Evolutionary conservation across 176 grass and related monocot genomes (phyloP).

Genomic region (Aechmea fasciata): DNA sequence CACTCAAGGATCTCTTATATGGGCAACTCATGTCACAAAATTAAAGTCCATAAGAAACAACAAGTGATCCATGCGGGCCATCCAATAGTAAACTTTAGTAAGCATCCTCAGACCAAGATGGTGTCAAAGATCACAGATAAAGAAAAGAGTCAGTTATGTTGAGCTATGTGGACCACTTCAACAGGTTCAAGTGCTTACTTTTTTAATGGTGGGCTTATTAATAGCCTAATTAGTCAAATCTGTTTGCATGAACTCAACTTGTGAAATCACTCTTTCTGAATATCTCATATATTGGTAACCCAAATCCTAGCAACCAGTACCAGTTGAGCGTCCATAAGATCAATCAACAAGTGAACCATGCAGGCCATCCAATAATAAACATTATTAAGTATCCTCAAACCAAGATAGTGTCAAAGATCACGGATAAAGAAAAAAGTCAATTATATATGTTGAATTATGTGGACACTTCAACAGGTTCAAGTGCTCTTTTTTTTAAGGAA

Average conservation of each 20-base stretch:
- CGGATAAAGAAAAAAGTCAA: neutral
- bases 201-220: too few species aligned
- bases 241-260: too few species aligned
- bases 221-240: too few species aligned
- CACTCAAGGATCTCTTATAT: neutral
- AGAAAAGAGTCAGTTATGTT: neutral
- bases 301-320: neutral
- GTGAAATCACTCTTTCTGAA: too few species aligned
- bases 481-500: neutral
- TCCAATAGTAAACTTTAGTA: neutral
- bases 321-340: neutral
- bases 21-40: neutral
- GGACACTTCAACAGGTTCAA: neutral
- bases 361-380: neutral
- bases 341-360: neutral
- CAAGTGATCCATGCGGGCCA: neutral
- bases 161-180: neutral
- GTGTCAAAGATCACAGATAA: neutral
- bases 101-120: neutral
- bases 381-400: neutral
- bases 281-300: neutral
- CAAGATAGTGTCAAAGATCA: neutral
- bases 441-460: neutral
- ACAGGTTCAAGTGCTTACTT: neutral
- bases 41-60: neutral